Base-by-base conservation (phyloP, 306 rosid genomes). In the Malus asiatica region DNA sequence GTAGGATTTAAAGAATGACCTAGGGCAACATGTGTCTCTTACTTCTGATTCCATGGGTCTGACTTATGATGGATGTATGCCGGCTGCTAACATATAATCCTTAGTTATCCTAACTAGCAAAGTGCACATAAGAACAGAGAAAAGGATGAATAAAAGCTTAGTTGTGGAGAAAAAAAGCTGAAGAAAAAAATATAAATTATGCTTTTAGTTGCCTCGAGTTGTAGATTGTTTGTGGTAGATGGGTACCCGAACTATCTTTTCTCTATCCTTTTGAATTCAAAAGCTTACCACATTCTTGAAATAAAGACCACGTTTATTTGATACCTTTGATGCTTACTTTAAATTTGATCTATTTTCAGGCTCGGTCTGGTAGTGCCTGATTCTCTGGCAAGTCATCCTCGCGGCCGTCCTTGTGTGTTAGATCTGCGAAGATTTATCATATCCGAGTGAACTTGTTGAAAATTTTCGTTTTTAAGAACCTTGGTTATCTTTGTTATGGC, bases 311-410 rank as follows among this genome's bases (percentile, higher is more conserved):
- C 53, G 3, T 18, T 3, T 11, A 4, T 35, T 6, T 51, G 33
- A 61, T 63, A 8, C 38, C 33, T 2, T 16, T 30, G n/a, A 20
- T 73, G 67, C 64, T 40, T 8, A 51, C 78, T 78, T 52, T 15
- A 18, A 58, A 29, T 33, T 57, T 32, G 75, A 45, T 80, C 48
- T 46, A 12, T 77, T 80, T 87, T 84, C 92, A 93, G 98, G 97
- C 52, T 27, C 86, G 80, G 3, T 89, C 93, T 0, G 93, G 83
- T 5, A 86, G 95, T 32, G 86, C 75, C 70, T 91, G 87, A 89
- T 81, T 57, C 35, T 15, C 29, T 4, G 53, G 66, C 77, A 45
- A 55, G 74, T 42, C 20, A 46, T 74, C 77, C 20, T 15, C 68
- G 45, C 7, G 45, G 45, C 20, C 20, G 10, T 62, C 16, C 14